These are phyloP conservation scores for Boletus subcaerulescens DNA, from an alignment of 768 basidiomycete genomes.

Conservation along the genomic window DNA sequence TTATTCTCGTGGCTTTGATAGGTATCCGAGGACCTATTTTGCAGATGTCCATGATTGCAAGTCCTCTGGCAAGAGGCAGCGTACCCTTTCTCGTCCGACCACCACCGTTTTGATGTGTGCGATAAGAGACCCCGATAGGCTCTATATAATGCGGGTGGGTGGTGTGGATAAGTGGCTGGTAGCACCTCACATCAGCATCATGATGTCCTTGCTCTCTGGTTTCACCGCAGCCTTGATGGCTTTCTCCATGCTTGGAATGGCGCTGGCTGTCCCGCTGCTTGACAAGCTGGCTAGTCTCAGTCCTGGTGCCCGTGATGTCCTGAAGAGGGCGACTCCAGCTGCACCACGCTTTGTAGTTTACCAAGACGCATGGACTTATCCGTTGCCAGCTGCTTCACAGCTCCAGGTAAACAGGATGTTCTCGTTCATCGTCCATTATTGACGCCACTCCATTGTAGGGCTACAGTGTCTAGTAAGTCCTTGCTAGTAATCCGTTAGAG, in stretches of 20 bases:
- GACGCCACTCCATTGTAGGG: conserved; percentile 16
- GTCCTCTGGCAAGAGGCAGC: no score
- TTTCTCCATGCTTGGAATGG: conserved; percentile 1
- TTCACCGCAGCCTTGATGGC: neutral
- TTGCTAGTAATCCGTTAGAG: neutral
- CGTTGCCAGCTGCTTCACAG: conserved; percentile 40
- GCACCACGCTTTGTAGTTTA: conserved; percentile 48
- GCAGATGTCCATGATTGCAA: neutral
- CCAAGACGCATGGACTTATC: conserved; percentile 39
- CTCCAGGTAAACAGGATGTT: conserved; percentile 35
- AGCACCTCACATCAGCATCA: neutral
- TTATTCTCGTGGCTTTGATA: neutral
- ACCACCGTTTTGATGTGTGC: neutral
- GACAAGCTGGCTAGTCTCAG: conserved; percentile 13
- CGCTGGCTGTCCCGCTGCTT: conserved; percentile 7
- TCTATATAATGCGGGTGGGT: neutral
- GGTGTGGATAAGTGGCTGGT: neutral
- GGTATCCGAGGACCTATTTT: neutral
- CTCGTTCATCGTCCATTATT: neutral
- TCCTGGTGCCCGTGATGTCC: conserved; percentile 8
- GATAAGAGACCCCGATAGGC: neutral
- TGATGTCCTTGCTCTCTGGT: conserved; percentile 2
- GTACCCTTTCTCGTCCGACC: no score
- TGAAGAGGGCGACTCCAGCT: conserved; percentile 27
- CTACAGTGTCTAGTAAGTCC: conserved; percentile 30